These are phyloP conservation scores for Chaetomium olivaceum DNA, from an alignment of 2,329 filamentous ascomycete species.

Conservation along the genomic window DNA sequence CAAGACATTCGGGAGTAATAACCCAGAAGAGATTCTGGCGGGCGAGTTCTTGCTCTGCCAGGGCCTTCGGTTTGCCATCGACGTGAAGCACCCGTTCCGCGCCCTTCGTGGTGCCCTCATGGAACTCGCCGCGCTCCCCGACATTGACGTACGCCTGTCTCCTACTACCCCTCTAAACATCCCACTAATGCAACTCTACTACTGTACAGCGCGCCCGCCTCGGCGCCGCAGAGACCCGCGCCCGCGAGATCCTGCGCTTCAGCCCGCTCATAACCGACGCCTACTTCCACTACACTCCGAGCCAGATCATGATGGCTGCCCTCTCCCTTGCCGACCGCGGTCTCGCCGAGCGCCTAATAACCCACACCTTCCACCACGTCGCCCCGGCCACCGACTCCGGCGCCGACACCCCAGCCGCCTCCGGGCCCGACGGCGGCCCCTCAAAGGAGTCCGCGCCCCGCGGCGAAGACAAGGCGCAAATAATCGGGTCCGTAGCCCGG, in stretches of 20 bases:
- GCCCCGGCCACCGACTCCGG: slow-evolving; percentile 28
- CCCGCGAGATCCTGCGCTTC: slow-evolving; percentile 72
- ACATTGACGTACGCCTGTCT: slow-evolving; percentile 52
- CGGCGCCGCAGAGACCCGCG: slow-evolving; percentile 67
- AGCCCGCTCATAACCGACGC: slow-evolving; percentile 85
- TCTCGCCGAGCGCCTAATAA: slow-evolving; percentile 54
- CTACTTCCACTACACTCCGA: slow-evolving; percentile 95
- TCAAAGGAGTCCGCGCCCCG: slow-evolving; percentile 18
- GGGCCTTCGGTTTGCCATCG: slow-evolving; percentile 88
- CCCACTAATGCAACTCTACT: slow-evolving; percentile 24
- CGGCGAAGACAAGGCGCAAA: slow-evolving; percentile 32
- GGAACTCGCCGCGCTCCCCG: slow-evolving; percentile 70
- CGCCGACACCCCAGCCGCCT: slow-evolving; percentile 30
- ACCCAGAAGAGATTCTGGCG: slow-evolving; percentile 78
- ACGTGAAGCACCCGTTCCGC: slow-evolving; percentile 87
- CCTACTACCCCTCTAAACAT: slow-evolving; percentile 15
- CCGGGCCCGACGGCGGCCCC: slow-evolving; percentile 21
- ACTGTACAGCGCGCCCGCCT: slow-evolving; percentile 44
- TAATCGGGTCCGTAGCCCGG: slow-evolving; percentile 37
- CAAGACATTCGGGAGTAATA: slow-evolving; percentile 68
- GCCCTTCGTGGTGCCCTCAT: slow-evolving; percentile 83
- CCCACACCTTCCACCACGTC: slow-evolving; percentile 42
- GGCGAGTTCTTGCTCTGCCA: slow-evolving; percentile 93
- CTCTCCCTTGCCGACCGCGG: slow-evolving; percentile 72
- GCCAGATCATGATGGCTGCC: slow-evolving; percentile 88